Evolutionary conservation across 2,329 filamentous ascomycete genomes (phyloP).

Genomic region (Cladophialophora psammophila): DNA sequence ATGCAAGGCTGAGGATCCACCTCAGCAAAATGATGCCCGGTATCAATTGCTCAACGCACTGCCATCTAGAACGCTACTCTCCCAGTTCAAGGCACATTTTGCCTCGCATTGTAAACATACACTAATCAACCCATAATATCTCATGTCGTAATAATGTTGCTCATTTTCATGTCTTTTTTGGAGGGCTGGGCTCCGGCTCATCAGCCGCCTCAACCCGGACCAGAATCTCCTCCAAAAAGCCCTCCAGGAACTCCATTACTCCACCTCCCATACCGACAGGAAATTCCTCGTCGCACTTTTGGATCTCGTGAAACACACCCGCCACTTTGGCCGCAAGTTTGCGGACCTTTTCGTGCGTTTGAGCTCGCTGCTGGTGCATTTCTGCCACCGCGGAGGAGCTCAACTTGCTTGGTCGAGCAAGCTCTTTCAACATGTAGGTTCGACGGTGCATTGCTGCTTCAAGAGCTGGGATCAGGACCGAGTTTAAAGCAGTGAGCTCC

Average conservation of each 20-base stretch:
- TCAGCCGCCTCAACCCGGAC: slow-evolving; percentile 89
- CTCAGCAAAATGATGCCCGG: background rate
- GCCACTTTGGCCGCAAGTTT: slow-evolving; percentile 83
- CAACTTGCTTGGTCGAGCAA: slow-evolving; percentile 43
- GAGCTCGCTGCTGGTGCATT: slow-evolving; percentile 69
- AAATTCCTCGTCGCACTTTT: slow-evolving; percentile 82
- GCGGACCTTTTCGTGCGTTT: slow-evolving; percentile 83
- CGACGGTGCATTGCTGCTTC: slow-evolving; percentile 89
- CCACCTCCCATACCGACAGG: slow-evolving; percentile 94
- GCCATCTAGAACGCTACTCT: background rate
- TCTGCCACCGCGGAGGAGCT: slow-evolving; percentile 49
- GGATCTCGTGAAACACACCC: slow-evolving; percentile 86
- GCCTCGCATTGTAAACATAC: slow-evolving; percentile 18
- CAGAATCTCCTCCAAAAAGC: slow-evolving; percentile 89
- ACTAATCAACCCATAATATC: slow-evolving; percentile 6
- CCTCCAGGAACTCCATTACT: slow-evolving; percentile 87
- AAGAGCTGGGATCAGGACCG: slow-evolving; percentile 90
- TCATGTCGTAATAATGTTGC: slow-evolving; percentile 11
- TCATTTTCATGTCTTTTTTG: slow-evolving; percentile 25
- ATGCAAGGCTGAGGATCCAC: slow-evolving; percentile 16
- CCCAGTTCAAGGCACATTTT: background rate
- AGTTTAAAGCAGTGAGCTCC: slow-evolving; percentile 85
- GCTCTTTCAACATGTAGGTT: slow-evolving; percentile 61
- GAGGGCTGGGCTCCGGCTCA: slow-evolving; percentile 52
- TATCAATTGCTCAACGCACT: background rate